Base-by-base conservation (phyloP, 345 rosid genomes). In the Acer negundo region DNA sequence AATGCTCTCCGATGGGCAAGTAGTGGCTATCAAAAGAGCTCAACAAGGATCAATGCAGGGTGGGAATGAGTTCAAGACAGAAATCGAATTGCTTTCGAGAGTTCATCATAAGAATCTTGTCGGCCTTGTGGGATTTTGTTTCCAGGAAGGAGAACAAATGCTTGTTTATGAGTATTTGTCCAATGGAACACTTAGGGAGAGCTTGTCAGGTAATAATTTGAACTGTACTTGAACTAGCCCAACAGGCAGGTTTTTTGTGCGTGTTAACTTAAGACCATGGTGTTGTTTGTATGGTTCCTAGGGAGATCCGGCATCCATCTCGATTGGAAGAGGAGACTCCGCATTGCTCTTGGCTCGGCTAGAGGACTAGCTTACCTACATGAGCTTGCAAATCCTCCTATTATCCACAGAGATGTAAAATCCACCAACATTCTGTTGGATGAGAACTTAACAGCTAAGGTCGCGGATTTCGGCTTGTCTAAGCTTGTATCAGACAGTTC, bases 331-430 rank as follows among this genome's bases (percentile, higher is more conserved):
- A 86, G 95, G 78, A 87, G 99, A 76, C 90, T 96, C 10, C 87
- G 94, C 26, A 82, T 96, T 46, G 94, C 97, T 78, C 92, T 96
- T 15, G 97, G 98, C 63, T 93, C 98, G 0, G 97, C 98, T 13
- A 90, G 97, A 89, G 98, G 99, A 63, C 82, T 96, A 11, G 87
- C 97, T n/a, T 96, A 96, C 85, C 87, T 96, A n/a, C 98, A 96
- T 49, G 98, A 96, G 83, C 90, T 93, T 13, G 99, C 99, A 4
- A 88, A 89, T 84, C 98, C 99, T 75, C 94, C 99, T 2, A 96
- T 96, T 73, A 96, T 96, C 80, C 99, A 96, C 74, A 88, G 99
- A 76, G 99, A 96, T 70, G 85, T 96, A 1, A 94, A 96, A 84
- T 92, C 99, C 67, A 84, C 90, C 28, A 96, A 96, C 81, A 94